These are phyloP conservation scores for Metarhizium anisopliae DNA, from an alignment of 2,329 filamentous ascomycete genomes.

Conservation along the genomic window DNA sequence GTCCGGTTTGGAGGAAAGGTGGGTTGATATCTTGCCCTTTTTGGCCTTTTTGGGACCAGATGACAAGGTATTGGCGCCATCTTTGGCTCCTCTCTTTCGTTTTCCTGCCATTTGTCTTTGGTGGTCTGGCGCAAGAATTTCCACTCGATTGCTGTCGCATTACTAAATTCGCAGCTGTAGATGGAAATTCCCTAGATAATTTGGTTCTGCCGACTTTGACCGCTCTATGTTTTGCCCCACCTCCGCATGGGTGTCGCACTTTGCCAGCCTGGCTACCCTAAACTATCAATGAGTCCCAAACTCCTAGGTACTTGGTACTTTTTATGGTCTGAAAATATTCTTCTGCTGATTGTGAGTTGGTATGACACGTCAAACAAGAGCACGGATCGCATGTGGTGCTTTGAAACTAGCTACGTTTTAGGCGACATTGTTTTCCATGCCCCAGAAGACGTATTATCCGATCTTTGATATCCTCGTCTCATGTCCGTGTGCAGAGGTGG, in stretches of 20 bases:
- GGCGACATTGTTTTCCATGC: too few species aligned
- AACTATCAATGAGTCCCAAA: neutral
- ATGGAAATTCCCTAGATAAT: constrained; percentile 3
- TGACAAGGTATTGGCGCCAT: constrained; percentile 15
- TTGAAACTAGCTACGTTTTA: too few species aligned
- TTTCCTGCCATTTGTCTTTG: constrained; percentile 22
- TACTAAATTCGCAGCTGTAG: neutral
- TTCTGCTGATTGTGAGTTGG: too few species aligned
- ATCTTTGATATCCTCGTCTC: too few species aligned
- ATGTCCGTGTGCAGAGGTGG: too few species aligned
- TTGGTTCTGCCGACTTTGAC: constrained; percentile 3
- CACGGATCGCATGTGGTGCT: too few species aligned
- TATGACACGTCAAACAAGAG: too few species aligned
- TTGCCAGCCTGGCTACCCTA: neutral
- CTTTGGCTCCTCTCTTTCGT: constrained; percentile 25
- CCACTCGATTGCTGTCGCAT: neutral
- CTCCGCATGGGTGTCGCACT: neutral
- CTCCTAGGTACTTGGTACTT: neutral
- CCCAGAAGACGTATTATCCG: too few species aligned
- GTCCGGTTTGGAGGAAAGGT: constrained; percentile 15
- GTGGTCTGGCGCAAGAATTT: neutral
- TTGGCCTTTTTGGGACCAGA: constrained; percentile 21
- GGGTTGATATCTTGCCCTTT: constrained; percentile 14
- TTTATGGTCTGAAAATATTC: too few species aligned
- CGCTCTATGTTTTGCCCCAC: constrained; percentile 1